Conservation (phyloP, 108 stramenopile species). For the Craspedostauros australis region DNA sequence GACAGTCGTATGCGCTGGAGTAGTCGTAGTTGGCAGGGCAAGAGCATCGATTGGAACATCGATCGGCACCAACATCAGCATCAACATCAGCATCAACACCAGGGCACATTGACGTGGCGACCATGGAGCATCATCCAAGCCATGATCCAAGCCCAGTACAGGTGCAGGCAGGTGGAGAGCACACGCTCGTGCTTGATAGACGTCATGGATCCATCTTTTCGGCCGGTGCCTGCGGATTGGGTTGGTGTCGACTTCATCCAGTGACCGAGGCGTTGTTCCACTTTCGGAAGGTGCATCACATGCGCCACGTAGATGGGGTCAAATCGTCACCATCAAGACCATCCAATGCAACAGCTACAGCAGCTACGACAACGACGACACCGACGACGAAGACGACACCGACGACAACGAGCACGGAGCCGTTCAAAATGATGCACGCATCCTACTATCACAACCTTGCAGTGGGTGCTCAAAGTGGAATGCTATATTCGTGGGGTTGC, state of each 20-base stretch:
- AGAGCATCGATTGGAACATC: too few species aligned
- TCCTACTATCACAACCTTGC: conserved; percentile 26
- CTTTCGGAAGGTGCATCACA: conserved; percentile 7
- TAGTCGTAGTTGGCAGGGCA: too few species aligned
- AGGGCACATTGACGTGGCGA: too few species aligned
- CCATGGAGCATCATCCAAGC: too few species aligned
- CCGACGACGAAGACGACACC: not conserved
- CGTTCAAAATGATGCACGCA: conserved; percentile 11
- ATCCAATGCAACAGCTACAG: too few species aligned
- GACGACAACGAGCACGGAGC: not conserved
- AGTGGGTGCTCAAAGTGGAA: conserved; percentile 3
- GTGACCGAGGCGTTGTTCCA: conserved; percentile 5
- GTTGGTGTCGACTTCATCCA: conserved; percentile 5
- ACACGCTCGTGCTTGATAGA: conserved; percentile 4
- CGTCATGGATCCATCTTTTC: conserved; percentile 2
- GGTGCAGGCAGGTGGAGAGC: conserved; percentile 18
- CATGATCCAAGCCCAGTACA: too few species aligned
- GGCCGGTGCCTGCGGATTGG: conserved; percentile 19
- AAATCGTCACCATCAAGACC: too few species aligned
- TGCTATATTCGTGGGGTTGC: conserved; percentile 15
- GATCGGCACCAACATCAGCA: too few species aligned
- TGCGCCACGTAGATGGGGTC: too few species aligned
- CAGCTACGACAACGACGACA: too few species aligned
- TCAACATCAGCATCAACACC: too few species aligned
- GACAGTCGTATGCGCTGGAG: too few species aligned